phyloP scores from a whole-genome alignment of 2,329 filamentous ascomycete genomes.

The Pseudogymnoascus sp. region DNA sequence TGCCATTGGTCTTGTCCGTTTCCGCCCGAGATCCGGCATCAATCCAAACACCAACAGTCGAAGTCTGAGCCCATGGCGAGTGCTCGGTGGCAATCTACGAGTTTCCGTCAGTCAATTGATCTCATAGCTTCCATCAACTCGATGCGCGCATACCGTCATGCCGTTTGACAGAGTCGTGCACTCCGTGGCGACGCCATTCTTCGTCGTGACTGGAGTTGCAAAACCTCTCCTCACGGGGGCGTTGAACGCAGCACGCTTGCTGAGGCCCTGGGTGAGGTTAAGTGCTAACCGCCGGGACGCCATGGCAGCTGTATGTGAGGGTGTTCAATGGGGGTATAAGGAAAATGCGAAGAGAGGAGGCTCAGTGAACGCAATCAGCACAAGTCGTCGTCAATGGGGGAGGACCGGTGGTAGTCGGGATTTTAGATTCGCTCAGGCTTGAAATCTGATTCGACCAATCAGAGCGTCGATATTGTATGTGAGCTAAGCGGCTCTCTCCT shows the following conservation, averaged over 20 bases:
- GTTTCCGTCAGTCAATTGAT: slow-evolving; percentile 35
- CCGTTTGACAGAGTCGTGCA: slow-evolving; percentile 96
- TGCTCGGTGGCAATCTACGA: slow-evolving; percentile 90
- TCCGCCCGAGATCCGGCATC: slow-evolving; percentile 97
- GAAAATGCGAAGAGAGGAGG: slow-evolving; percentile 12
- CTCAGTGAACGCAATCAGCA: slow-evolving; percentile 9
- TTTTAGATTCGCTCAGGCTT: slow-evolving; percentile 12
- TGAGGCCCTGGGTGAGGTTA: slow-evolving; percentile 84
- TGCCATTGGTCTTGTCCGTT: slow-evolving; percentile 97
- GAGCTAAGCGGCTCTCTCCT: slow-evolving; percentile 6
- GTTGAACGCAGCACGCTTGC: slow-evolving; percentile 77
- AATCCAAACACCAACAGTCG: slow-evolving; percentile 98
- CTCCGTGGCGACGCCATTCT: slow-evolving; percentile 71
- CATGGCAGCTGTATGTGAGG: slow-evolving; percentile 45
- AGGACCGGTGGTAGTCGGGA: slow-evolving; percentile 11
- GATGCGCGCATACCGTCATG: slow-evolving; percentile 61
- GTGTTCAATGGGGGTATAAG: slow-evolving; percentile 10
- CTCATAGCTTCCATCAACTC: slow-evolving; percentile 14
- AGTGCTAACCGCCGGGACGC: slow-evolving; percentile 95
- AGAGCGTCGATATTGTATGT: slow-evolving; percentile 8
- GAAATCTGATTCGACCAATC: slow-evolving; percentile 16
- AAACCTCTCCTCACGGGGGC: slow-evolving; percentile 76
- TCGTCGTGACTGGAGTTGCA: slow-evolving; percentile 66
- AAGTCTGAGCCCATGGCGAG: slow-evolving; percentile 96
- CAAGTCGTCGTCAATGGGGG: slow-evolving; percentile 9